Evolutionary conservation across 306 rosid species (phyloP).

Genomic region (Vigna mungo): DNA sequence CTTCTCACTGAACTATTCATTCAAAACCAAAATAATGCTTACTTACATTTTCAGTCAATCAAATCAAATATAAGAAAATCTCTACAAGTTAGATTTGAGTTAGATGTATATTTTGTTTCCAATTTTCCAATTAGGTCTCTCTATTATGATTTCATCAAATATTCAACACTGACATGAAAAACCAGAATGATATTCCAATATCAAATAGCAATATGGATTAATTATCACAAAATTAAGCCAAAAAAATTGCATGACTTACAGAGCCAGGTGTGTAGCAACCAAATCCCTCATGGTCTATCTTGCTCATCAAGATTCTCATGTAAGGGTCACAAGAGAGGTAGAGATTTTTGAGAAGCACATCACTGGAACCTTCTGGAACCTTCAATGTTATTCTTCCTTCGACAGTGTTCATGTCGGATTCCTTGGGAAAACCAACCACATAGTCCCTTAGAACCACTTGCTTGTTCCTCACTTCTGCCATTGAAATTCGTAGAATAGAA

Average conservation of each 20-base stretch:
- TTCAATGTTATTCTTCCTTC: conserved; percentile 16
- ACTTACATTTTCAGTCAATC: neutral
- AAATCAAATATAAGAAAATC: neutral
- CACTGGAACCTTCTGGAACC: conserved; percentile 37
- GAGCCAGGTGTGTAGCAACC: neutral
- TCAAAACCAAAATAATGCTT: neutral
- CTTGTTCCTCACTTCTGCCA: conserved; percentile 35
- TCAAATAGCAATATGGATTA: neutral
- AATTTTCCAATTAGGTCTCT: neutral
- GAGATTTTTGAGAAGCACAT: conserved; percentile 38
- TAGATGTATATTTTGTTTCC: neutral
- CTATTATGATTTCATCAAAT: neutral
- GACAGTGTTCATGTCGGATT: conserved; percentile 19
- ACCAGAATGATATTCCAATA: too few relatives aligned
- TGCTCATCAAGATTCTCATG: conserved; percentile 26
- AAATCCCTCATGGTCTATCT: neutral
- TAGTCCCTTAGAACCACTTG: conserved; percentile 32
- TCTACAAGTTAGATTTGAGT: neutral
- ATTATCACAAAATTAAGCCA: neutral
- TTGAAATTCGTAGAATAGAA: neutral
- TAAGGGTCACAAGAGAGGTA: conserved; percentile 39
- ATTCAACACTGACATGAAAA: neutral
- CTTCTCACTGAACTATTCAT: neutral
- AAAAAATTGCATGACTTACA: neutral
- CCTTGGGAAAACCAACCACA: conserved; percentile 19